Evolutionary conservation across 2,329 filamentous ascomycete genomes (phyloP), one percentile per base, ranked within the genome.

Genomic region (Phoma sp.): DNA sequence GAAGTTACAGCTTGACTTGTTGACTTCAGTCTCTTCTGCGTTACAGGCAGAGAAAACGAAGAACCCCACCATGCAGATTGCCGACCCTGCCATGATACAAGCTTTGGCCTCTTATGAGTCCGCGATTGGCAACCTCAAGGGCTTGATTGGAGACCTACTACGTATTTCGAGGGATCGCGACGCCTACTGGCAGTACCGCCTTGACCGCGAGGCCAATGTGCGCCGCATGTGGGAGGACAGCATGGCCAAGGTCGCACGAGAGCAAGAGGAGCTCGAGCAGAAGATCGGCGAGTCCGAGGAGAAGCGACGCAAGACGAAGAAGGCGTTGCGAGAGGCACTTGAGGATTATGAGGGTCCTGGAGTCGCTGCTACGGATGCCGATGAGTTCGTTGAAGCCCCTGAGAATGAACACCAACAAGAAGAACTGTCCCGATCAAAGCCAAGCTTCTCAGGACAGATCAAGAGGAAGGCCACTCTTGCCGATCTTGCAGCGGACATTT

Each of bases 191-290:
- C 93, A 98, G 74, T 96, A 96, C 72, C 88, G 93, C 12, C 81
- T 99, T 33, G 93, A 96, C 64, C 88, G 92, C 47, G 95, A 99
- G 77, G 88, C 88, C 36, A 91, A 96, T 71, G 89, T 98, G 77
- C 87, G 95, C 30, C 88, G 91, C 55, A 91, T 99, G 86, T 99
- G 95, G 95, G 95, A 99, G 76, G 95, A 99, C 68, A 98, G 93
- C 76, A 74, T 99, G 95, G 92, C 95, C 9, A 88, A 93, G 66
- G 90, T 99, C n/a, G 95, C 93, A 15, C 87, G 87, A 50, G 95
- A 99, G 73, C 95, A 99, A 66, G 95, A 98, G 75, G 85, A 92
- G 45, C 83, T 99, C 1, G 92, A 98, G 72, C 91, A 86, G 29
- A 89, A 88, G 53, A 90, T 97, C 56, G 92, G 91, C 37, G 91